These are phyloP conservation scores for Penicillium waksmanii DNA, from an alignment of 495 filamentous ascomycete genomes.

Conservation along the genomic window DNA sequence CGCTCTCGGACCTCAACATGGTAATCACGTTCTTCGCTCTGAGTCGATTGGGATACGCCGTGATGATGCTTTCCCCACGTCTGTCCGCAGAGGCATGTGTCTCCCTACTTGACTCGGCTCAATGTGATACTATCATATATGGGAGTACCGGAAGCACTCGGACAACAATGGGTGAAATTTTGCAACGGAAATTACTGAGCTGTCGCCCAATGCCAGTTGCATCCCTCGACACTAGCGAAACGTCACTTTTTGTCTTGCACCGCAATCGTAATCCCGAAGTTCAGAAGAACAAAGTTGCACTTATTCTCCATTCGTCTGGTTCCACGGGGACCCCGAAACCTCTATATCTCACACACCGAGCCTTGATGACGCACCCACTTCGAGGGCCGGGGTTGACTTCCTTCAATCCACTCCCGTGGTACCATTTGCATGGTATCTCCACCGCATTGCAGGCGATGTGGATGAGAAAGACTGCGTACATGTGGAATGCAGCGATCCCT, in stretches of 20 bases:
- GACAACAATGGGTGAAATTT: slow-evolving; percentile 47
- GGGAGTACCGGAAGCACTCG: slow-evolving; percentile 43
- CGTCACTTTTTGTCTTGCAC: slow-evolving; percentile 39
- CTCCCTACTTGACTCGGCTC: slow-evolving; percentile 51
- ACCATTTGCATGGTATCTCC: slow-evolving; percentile 55
- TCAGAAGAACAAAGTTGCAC: slow-evolving; percentile 37
- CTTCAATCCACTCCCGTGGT: slow-evolving; percentile 60
- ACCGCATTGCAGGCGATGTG: slow-evolving; percentile 55
- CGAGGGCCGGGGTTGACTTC: slow-evolving; percentile 44
- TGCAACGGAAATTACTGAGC: slow-evolving; percentile 36
- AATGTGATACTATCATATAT: slow-evolving; percentile 50
- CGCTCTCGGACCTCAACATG: slow-evolving; percentile 59
- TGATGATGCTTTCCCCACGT: slow-evolving; percentile 62
- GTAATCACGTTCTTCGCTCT: slow-evolving; percentile 61
- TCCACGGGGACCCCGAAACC: slow-evolving; percentile 64
- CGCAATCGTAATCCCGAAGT: slow-evolving; percentile 30
- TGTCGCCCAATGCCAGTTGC: slow-evolving; percentile 37
- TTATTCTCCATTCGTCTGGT: slow-evolving; percentile 62
- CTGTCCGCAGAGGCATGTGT: slow-evolving; percentile 55
- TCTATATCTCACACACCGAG: slow-evolving; percentile 42
- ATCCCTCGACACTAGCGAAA: slow-evolving; percentile 17
- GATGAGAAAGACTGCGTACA: slow-evolving; percentile 51
- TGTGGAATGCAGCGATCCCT: slow-evolving; percentile 58
- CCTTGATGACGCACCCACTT: slow-evolving; percentile 43
- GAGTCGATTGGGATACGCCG: slow-evolving; percentile 58